Base-by-base conservation (phyloP, 2,329 filamentous ascomycete genomes). In the Botrytis byssoidea region DNA sequence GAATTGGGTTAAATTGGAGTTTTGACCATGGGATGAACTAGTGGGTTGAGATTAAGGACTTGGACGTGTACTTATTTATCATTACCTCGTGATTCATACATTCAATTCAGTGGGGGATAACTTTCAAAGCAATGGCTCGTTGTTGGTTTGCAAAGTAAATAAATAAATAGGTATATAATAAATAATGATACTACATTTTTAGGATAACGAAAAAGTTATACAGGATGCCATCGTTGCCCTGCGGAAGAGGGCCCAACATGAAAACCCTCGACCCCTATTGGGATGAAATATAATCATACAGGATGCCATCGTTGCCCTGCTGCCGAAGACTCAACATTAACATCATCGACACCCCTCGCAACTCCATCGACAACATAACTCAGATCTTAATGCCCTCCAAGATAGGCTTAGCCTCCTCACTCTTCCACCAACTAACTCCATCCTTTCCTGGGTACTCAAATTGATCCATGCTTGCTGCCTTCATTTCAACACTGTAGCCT, bases 401-500 rank as follows among this genome's bases (percentile, higher is more conserved):
- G 70, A 81, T 81, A 32, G 79, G 77, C 71, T 76, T 80, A 25
- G 80, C 80, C 70, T 80, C 79, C n/a, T 93, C 91, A 66, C 88
- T 91, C 83, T 85, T 90, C 94, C 94, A 97, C 93, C 93, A 97
- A 80, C 93, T 91, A 6, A 91, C 91, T 75, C 91, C 87, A 79
- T 91, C 88, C 55, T 70, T 70, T 12, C 94, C 93, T 1, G 94
- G 94, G 82, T 90, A 97, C 68, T 88, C 87, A 81, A 87, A 97
- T 78, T 83, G 83, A 76, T 94, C 92, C 93, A 97, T 96, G 82
- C 93, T 96, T 77, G 91, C 92, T 20, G 90, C 84, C 88, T 93
- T 95, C 94, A 97, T 97, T 88, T 97, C 93, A 3, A 97, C 94
- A 80, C 92, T 95, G 83, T 97, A 97, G 0, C 94, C 94, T 0